These are phyloP conservation scores for Melocanna baccifera DNA, from an alignment of 176 grass and related monocot genomes.

Conservation along the genomic window DNA sequence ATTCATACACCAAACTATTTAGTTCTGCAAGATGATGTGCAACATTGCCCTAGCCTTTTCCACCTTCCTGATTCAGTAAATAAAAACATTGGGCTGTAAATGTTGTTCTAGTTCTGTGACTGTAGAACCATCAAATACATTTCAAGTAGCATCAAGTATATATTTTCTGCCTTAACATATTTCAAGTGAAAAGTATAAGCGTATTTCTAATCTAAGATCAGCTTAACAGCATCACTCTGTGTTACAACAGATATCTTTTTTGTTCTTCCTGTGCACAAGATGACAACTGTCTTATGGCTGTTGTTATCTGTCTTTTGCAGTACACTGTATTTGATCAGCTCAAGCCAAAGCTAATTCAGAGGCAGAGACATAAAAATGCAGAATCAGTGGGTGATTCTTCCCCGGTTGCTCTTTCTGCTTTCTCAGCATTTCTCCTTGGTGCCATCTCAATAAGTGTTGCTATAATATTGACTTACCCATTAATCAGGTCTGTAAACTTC, in stretches of 20 bases:
- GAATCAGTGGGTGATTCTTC: slow-evolving; percentile 45
- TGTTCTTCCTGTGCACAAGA: neutral
- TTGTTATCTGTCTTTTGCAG: slow-evolving; percentile 40
- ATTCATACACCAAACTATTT: neutral
- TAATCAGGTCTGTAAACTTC: slow-evolving; percentile 71
- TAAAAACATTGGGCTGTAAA: neutral
- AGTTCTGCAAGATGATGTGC: neutral
- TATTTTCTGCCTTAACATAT: neutral
- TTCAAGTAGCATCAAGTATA: neutral
- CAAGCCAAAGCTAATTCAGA: slow-evolving; percentile 60
- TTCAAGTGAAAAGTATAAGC: neutral
- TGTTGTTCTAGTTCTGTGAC: slow-evolving; percentile 11
- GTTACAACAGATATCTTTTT: neutral
- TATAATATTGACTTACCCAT: slow-evolving; percentile 84
- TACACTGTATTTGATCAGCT: slow-evolving; percentile 97
- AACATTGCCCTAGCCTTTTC: neutral
- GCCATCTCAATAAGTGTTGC: slow-evolving; percentile 87
- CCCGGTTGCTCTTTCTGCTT: slow-evolving; percentile 70
- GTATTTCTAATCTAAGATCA: neutral
- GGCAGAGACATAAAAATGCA: slow-evolving; percentile 36
- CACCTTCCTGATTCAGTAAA: neutral
- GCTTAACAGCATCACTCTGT: neutral
- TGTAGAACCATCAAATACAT: neutral
- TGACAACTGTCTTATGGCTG: slow-evolving; percentile 1
- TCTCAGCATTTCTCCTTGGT: slow-evolving; percentile 78